Conservation (phyloP, 2,329 filamentous ascomycete species). For the Ophiosphaerella herpotricha region DNA sequence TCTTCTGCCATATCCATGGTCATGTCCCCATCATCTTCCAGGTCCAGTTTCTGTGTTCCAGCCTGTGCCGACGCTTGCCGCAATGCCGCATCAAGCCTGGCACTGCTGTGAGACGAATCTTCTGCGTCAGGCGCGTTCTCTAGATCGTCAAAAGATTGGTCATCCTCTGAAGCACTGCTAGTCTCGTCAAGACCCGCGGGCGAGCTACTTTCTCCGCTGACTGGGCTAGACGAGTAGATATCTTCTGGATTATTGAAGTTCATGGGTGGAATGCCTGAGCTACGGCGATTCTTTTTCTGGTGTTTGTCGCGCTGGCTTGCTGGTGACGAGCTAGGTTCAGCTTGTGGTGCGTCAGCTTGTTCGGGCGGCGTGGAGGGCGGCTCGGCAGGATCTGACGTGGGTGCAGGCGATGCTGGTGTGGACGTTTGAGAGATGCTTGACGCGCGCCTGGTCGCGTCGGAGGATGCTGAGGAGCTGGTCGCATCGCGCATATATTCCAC, state of each 20-base stretch:
- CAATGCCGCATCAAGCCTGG: constrained; percentile 76
- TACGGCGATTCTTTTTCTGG: constrained; percentile 63
- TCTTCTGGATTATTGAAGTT: constrained; percentile 68
- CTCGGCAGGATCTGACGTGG: constrained; percentile 57
- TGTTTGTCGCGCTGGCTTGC: constrained; percentile 68
- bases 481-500: constrained; percentile 88
- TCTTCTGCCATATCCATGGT: constrained; percentile 63
- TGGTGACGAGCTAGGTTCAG: constrained; percentile 62
- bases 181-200: constrained; percentile 53
- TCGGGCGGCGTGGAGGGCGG: constrained; percentile 67
- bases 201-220: constrained; percentile 63
- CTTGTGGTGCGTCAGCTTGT: constrained; percentile 63
- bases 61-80: constrained; percentile 75
- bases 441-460: constrained; percentile 74
- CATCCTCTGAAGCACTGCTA: constrained; percentile 62
- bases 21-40: constrained; percentile 59
- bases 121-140: constrained; percentile 59
- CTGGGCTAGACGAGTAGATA: constrained; percentile 76
- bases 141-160: constrained; percentile 71
- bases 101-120: constrained; percentile 68
- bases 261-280: constrained; percentile 68
- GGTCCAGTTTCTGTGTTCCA: constrained; percentile 69
- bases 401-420: constrained; percentile 33
- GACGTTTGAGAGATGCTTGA: constrained; percentile 60
- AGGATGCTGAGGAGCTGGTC: constrained; percentile 72